These are phyloP conservation scores for Alternaria sp. DNA, from an alignment of 2,329 filamentous ascomycete species.

Conservation along the genomic window DNA sequence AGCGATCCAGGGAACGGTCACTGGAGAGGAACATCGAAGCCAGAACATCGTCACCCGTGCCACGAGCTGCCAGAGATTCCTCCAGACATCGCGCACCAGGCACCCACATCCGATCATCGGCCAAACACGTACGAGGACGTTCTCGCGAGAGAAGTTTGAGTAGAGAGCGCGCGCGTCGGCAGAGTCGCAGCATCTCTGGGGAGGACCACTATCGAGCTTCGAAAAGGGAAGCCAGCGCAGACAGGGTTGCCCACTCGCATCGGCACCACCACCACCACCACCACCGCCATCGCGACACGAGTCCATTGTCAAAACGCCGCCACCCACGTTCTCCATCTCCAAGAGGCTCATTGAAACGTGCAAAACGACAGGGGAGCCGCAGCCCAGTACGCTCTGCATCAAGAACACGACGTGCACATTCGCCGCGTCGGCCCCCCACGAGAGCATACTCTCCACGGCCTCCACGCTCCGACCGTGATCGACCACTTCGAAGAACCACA, in stretches of 20 bases:
- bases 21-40: constrained; percentile 41
- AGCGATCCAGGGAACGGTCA: constrained; percentile 36
- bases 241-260: constrained; percentile 47
- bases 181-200: constrained; percentile 44
- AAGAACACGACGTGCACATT: constrained; percentile 44
- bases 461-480: constrained; percentile 44
- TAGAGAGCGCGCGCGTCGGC: constrained; percentile 45
- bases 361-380: constrained; percentile 48
- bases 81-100: constrained; percentile 44
- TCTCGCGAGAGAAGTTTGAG: constrained; percentile 48
- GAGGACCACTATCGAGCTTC: constrained; percentile 50
- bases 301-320: constrained; percentile 52
- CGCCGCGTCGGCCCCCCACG: constrained; percentile 38
- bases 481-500: constrained; percentile 45
- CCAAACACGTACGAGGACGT: constrained; percentile 38
- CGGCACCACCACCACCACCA: constrained; percentile 47
- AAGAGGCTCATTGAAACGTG: constrained; percentile 44
- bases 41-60: constrained; percentile 48
- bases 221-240: constrained; percentile 49
- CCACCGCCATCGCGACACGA: constrained; percentile 47
- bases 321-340: constrained; percentile 51
- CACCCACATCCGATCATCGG: constrained; percentile 36
- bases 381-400: constrained; percentile 49
- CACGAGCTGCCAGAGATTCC: constrained; percentile 49
- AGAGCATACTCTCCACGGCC: constrained; percentile 47